Conservation (phyloP, 345 rosid genomes). For the Atalantia buxifolia region DNA sequence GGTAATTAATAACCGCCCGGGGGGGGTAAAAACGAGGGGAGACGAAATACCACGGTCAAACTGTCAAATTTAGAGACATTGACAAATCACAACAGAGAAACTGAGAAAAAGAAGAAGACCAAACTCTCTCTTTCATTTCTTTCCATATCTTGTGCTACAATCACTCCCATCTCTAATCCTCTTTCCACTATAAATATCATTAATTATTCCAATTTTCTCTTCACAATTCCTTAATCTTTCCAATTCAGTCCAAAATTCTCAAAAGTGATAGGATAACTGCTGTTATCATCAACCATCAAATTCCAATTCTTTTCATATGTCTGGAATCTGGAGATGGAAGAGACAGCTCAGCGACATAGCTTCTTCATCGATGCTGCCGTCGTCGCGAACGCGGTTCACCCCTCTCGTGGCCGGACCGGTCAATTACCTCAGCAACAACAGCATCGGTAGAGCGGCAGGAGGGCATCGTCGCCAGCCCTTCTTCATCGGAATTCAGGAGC, state of each 20-base stretch:
- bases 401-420: slow-evolving; percentile 21
- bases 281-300: too few species aligned
- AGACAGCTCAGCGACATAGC: slow-evolving; percentile 34
- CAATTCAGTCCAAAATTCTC: too few species aligned
- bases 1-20: too few species aligned
- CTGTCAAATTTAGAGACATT: neutral
- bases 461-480: slow-evolving; percentile 40
- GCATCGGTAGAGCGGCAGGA: slow-evolving; percentile 17
- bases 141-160: slow-evolving; percentile 25
- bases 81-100: neutral
- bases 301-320: slow-evolving; percentile 24
- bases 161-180: slow-evolving; percentile 30
- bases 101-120: neutral
- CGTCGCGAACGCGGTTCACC: slow-evolving; percentile 22
- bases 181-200: neutral
- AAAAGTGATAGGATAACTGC: too few species aligned
- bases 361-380: slow-evolving; percentile 11
- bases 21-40: too few species aligned
- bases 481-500: slow-evolving; percentile 46
- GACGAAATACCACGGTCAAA: neutral
- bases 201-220: too few species aligned
- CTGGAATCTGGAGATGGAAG: slow-evolving; percentile 72
- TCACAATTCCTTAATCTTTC: too few species aligned
- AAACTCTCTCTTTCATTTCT: neutral
- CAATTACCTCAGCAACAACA: slow-evolving; percentile 40